Evolutionary conservation across 2,329 filamentous ascomycete genomes (phyloP), one percentile per base, ranked within the genome.

Genomic region (Verticillium nonalfalfae): DNA sequence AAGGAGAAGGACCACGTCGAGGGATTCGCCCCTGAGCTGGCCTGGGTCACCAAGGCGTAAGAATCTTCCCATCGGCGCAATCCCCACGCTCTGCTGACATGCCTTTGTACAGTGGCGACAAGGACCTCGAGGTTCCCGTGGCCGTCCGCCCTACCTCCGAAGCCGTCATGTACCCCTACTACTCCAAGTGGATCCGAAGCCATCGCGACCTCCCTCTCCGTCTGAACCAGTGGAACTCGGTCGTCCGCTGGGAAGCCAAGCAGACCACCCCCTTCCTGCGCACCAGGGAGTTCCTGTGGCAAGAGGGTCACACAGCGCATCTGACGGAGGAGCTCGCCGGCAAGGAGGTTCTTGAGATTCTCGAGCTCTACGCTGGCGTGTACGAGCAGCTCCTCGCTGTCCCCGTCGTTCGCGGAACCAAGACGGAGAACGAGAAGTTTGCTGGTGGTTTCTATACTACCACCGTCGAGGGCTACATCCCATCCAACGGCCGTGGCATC

Each of bases 351-450:
- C 78, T 95, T 63, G 85, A 97, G 76, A 99, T 99, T 67, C 85
- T 99, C 55, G 93, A 98, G 73, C 87, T 91, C 68, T 99, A 99
- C 71, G 91, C 93, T 54, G 87, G 87, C 66, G 88, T 99, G 63
- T 99, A 98, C 76, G 90, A 97, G 76, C 83, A 99, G 70, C 85
- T 99, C 34, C 87, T 99, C 38, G 95, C 95, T 57, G 92, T 98
- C 52, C 95, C 95, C 38, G 93, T 99, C 13, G 91, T 99, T 65
- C 91, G 93, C 71, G 95, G 95, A 54, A 83, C 83, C 71, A 99
- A 99, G 85, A 99, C 96, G 0, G 93, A 96, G 74, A 97, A 96
- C 72, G 95, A 99, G 80, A 97, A 97, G 79, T 99, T 99, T 69
- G 93, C 95, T 9, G 95, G 95, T 74, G 93, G 93, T 67, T 89